These are phyloP conservation scores for Hyphodiscus sp. DNA, from an alignment of 2,329 filamentous ascomycete genomes.

Conservation along the genomic window DNA sequence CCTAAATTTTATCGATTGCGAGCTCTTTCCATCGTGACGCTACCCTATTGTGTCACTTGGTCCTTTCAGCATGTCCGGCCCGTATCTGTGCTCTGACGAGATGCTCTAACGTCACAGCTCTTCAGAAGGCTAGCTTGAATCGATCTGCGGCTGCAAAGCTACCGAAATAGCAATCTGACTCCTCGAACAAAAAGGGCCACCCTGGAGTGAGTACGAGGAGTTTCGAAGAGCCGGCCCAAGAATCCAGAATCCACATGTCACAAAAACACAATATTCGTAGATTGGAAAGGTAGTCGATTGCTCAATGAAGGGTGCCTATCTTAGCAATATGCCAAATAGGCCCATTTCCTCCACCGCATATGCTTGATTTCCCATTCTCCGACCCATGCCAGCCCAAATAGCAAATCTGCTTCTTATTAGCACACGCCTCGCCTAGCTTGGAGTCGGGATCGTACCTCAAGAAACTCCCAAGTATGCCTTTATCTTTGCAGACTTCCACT, in stretches of 20 bases:
- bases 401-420: constrained; percentile 25
- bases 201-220: constrained; percentile 29
- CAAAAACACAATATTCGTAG: constrained; percentile 15
- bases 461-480: constrained; percentile 25
- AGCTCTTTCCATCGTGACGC: neutral
- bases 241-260: constrained; percentile 4
- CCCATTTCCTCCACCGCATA: constrained; percentile 18
- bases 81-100: constrained; percentile 63
- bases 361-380: constrained; percentile 17
- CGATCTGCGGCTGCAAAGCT: constrained; percentile 32
- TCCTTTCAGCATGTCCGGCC: constrained; percentile 43
- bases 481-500: constrained; percentile 44
- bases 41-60: neutral
- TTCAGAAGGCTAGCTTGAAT: constrained; percentile 46
- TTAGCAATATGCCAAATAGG: constrained; percentile 26
- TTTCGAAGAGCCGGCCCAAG: constrained; percentile 25
- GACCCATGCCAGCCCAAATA: constrained; percentile 17
- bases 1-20: neutral
- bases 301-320: constrained; percentile 29
- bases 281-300: constrained; percentile 27
- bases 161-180: constrained; percentile 29
- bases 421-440: neutral
- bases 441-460: constrained; percentile 22
- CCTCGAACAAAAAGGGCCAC: constrained; percentile 29
- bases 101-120: constrained; percentile 55